Base-by-base conservation (phyloP, 257 asterid genomes). In the Solanum pinnatisectum region DNA sequence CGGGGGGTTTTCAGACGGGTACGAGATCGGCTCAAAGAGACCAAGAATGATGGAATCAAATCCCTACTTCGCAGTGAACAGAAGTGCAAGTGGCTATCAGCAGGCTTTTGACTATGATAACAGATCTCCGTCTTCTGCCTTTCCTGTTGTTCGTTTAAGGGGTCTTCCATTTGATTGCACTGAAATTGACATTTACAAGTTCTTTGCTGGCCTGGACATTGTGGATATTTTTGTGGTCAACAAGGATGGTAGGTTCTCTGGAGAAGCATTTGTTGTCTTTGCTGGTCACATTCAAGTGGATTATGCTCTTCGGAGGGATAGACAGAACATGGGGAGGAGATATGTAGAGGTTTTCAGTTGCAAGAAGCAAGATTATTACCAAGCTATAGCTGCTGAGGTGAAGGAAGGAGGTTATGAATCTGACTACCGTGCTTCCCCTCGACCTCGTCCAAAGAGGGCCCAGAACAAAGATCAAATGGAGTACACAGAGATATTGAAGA, bases 1-100 rank as follows among this genome's bases (percentile, higher is more conserved):
- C 98, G 98, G 98, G 98, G 99, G 98, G 99, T 95, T 94, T 92
- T 95, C 98, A 90, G 99, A 96, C 94, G 98, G 98, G 96, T 97
- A 94, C 98, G 96, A 91, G 98, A 94, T 97, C 95, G 98, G 99
- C 96, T 96, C 99, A 94, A 97, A 97, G 99, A 94, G 99, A 94
- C 99, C 99, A 94, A 96, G 99, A 97, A 92, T 97, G 98, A 96
- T 92, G 98, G 99, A 97, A 91, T 93, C 99, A 87, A 96, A 93
- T 94, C 98, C 98, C 96, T 97, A 97, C 99, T 95, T 97, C 94
- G 98, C 98, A 94, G 99, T 94, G 95, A 93, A 93, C 95, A 92
- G 94, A 93, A 90, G 95, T 92, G 91, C 96, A 63, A 90, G 94
- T 90, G 89, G 93, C 76, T 92, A 92, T 83, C 97, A 90, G 83